Evolutionary conservation across 2,329 filamentous ascomycete species (phyloP), one percentile per base, ranked within the genome.

Genomic region (Trichoderma sp.): DNA sequence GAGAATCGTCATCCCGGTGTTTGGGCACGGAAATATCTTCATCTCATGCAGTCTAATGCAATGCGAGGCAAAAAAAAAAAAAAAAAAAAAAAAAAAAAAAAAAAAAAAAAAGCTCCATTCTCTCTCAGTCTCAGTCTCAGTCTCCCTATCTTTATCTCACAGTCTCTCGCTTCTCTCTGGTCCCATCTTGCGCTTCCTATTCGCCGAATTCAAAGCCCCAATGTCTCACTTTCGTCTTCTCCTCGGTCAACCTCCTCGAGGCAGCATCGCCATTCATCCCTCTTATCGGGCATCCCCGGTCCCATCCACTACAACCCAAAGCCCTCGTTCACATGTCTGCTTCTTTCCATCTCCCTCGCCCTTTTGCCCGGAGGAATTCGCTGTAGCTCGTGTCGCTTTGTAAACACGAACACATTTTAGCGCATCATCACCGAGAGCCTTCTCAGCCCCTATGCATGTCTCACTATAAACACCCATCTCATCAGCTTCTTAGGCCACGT

Each of bases 381-480:
- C 42, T 19, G 39, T 45, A 45, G 42, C 42, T 45, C 42, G 42
- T 45, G n/a, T 22, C 5, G 22, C 42, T 22, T 45, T 22, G 39
- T 45, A 22, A 22, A 22, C 29, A 29, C 42, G 42, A 12, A 45
- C 12, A 45, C n/a, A 45, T n/a, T n/a, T n/a, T 45, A 7, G 42
- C 19, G 19, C 42, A 22, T 45, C 42, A 45, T 45, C 42, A 22
- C n/a, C 42, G 42, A 45, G 10, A 42, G 19, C 56, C n/a, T 32
- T 34, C 61, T 65, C 61, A 65, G 61, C 61, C 61, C 61, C 61
- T 65, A 57, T 65, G 61, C 52, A 65, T 65, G 61, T 65, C 61
- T 65, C 61, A 56, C 35, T 32, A 27, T 19, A 35, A 50, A 61
- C n/a, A 32, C 10, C 29, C 58, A 56, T 56, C 19, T 48, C 52